phyloP scores from a whole-genome alignment of 495 filamentous ascomycete genomes.

The Xylaria castorea region DNA sequence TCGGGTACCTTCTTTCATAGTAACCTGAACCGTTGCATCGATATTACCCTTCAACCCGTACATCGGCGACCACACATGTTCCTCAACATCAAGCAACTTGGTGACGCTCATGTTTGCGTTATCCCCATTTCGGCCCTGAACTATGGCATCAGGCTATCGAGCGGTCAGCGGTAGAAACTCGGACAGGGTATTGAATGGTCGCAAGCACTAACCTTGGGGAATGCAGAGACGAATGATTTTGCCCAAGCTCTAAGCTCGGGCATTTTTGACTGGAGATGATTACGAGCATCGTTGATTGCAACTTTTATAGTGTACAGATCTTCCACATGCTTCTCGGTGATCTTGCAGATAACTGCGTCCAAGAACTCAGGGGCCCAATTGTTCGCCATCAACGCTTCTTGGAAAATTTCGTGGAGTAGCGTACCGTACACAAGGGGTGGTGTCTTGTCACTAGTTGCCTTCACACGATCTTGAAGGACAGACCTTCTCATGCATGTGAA shows the following conservation, averaged over 20 bases:
- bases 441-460: constrained; percentile 78
- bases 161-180: constrained; percentile 29
- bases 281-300: constrained; percentile 70
- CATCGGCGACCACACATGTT: constrained; percentile 97
- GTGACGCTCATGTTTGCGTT: constrained; percentile 80
- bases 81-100: constrained; percentile 94
- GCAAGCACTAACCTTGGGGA: constrained; percentile 65
- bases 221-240: constrained; percentile 72
- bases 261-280: constrained; percentile 80
- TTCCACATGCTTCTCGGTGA: constrained; percentile 76
- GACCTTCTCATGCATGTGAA: constrained; percentile 87
- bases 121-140: constrained; percentile 78
- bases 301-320: constrained; percentile 85
- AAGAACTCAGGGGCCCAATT: constrained; percentile 77
- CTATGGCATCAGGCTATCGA: constrained; percentile 68
- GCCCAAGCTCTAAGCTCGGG: constrained; percentile 83
- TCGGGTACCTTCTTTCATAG: constrained; percentile 68
- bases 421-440: constrained; percentile 85
- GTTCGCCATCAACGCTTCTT: constrained; percentile 85
- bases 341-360: constrained; percentile 63
- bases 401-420: constrained; percentile 92
- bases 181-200: neutral
- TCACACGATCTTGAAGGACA: constrained; percentile 91
- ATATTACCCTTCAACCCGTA: constrained; percentile 97
- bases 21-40: constrained; percentile 96